Conservation (phyloP, 1,284 basidiomycete species). For the Clitocybe nebularis region DNA sequence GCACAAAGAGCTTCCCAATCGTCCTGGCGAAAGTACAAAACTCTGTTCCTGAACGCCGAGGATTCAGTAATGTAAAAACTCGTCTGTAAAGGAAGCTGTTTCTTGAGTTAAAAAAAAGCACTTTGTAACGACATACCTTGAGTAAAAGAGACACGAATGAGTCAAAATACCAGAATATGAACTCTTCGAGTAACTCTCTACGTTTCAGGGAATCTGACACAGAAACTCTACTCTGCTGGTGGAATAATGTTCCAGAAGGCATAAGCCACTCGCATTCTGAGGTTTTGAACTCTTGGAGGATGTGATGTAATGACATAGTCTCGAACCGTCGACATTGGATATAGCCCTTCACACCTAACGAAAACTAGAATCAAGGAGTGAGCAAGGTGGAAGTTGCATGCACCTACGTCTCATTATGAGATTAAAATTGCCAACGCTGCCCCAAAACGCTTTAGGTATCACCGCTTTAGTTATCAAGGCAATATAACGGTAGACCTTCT, state of each 20-base stretch:
- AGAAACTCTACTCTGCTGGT: constrained; percentile 45
- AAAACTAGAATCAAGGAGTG: constrained; percentile 2
- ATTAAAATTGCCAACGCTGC: constrained; percentile 67
- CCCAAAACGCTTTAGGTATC: constrained; percentile 79
- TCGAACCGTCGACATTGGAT: constrained; percentile 80
- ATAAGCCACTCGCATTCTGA: constrained; percentile 82
- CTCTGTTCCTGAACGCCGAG: constrained; percentile 79
- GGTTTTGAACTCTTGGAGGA: constrained; percentile 76
- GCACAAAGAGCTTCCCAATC: constrained; percentile 86
- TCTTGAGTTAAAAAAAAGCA: constrained; percentile 1
- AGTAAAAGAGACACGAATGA: constrained; percentile 79
- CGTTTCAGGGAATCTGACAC: constrained; percentile 72
- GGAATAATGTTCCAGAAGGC: constrained; percentile 35
- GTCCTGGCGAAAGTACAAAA: constrained; percentile 92
- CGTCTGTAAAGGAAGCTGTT: constrained; percentile 66
- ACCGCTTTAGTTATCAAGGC: constrained; percentile 61
- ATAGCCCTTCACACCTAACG: constrained; percentile 66
- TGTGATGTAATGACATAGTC: constrained; percentile 73
- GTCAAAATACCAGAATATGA: constrained; percentile 92
- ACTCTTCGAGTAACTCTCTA: constrained; percentile 76
- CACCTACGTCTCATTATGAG: constrained; percentile 58
- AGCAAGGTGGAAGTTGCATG: neutral
- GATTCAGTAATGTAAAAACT: constrained; percentile 96
- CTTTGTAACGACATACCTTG: constrained; percentile 43
- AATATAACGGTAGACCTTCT: constrained; percentile 73